Conservation (phyloP, 164 flowering plant genomes). For the Buxus sempervirens region DNA sequence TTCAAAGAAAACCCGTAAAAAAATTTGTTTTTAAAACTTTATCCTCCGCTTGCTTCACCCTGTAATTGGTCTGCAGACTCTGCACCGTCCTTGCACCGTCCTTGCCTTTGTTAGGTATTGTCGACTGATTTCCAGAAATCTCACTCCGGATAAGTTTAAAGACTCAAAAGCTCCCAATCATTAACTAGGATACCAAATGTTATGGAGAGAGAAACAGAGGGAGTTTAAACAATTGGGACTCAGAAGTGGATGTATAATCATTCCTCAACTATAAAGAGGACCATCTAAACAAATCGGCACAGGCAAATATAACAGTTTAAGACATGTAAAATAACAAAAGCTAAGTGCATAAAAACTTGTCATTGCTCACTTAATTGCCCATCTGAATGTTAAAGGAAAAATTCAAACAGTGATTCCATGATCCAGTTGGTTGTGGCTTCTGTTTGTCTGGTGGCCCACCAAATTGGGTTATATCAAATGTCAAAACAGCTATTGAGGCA, state of each 20-base stretch:
- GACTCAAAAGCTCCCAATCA: conserved; percentile 14
- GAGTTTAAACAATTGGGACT: not conserved
- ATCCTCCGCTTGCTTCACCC: too few species aligned
- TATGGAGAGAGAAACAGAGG: not conserved
- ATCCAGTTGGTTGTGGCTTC: conserved; percentile 2
- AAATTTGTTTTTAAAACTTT: too few species aligned
- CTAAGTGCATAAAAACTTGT: not conserved
- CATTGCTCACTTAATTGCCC: conserved; percentile 10
- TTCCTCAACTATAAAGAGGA: not conserved
- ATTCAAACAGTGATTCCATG: not conserved
- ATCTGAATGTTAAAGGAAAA: not conserved
- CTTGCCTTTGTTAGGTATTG: too few species aligned
- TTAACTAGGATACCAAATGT: not conserved
- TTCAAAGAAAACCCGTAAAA: too few species aligned
- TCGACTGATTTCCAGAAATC: too few species aligned
- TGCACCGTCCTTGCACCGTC: too few species aligned
- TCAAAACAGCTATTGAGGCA: not conserved
- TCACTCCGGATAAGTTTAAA: conserved; percentile 4
- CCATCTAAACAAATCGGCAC: too few species aligned
- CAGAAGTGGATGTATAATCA: too few species aligned
- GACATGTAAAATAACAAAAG: too few species aligned
- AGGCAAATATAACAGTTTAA: too few species aligned
- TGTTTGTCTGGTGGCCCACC: conserved; percentile 8
- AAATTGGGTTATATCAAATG: not conserved
- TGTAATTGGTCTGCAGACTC: too few species aligned